phyloP scores from a whole-genome alignment of 1,139 yeast species.

The Arxiozyma telluris region DNA sequence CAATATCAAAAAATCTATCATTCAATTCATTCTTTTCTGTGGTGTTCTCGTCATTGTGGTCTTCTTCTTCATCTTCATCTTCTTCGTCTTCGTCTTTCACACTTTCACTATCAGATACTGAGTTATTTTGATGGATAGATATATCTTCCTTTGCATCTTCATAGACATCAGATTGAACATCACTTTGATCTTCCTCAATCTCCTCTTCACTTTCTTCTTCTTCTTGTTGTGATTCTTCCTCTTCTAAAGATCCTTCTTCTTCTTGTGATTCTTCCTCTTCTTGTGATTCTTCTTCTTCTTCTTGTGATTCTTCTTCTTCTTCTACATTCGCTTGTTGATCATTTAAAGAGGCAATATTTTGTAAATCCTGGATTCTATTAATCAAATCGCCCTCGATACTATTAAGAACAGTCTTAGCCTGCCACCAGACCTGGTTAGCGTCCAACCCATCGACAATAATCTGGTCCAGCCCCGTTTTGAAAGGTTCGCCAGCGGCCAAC shows the following conservation, averaged over 20 bases:
- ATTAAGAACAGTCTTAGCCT: constrained; percentile 73
- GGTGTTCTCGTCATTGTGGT: no score
- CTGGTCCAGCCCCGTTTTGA: constrained; percentile 69
- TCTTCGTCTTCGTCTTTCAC: constrained; percentile 13
- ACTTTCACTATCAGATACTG: no score
- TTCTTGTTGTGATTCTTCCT: constrained; percentile 10
- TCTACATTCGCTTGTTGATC: constrained; percentile 24
- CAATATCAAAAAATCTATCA: constrained; percentile 79
- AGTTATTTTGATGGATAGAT: constrained; percentile 9
- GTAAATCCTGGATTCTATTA: constrained; percentile 39
- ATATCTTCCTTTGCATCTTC: constrained; percentile 16
- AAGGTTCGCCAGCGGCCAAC: background rate
- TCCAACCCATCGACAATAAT: constrained; percentile 79
- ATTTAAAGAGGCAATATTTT: constrained; percentile 27
- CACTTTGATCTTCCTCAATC: constrained; percentile 10
- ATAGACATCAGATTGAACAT: constrained; percentile 8
- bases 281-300: constrained; percentile 25
- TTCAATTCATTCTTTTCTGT: constrained; percentile 50
- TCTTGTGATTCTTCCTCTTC: constrained; percentile 20
- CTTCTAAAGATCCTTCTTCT: constrained; percentile 5
- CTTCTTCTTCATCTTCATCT: constrained; percentile 13
- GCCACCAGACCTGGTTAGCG: constrained; percentile 90
- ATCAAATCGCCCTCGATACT: constrained; percentile 53
- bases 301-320: constrained; percentile 21
- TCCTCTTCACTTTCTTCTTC: constrained; percentile 21